These are phyloP conservation scores for Aureobasidium zeae DNA, from an alignment of 2,329 filamentous ascomycete genomes.

Conservation along the genomic window DNA sequence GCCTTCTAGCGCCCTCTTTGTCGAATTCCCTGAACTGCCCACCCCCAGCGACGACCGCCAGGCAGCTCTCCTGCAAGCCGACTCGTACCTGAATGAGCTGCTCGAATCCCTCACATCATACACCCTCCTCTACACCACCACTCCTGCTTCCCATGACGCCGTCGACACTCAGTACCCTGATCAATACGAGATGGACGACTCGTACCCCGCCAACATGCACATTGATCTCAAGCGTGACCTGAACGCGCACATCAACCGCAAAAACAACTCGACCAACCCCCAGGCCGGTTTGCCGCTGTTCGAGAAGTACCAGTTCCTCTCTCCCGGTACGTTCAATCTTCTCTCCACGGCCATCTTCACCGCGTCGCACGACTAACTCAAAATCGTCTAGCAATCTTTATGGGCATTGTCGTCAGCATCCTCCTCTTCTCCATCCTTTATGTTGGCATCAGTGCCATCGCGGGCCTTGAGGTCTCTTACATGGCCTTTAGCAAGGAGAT, in stretches of 20 bases:
- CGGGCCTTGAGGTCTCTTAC: constrained; percentile 80
- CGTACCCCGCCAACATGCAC: constrained; percentile 54
- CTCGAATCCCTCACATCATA: constrained; percentile 39
- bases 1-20: neutral
- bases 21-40: constrained; percentile 10
- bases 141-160: constrained; percentile 29
- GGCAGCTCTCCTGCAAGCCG: constrained; percentile 9
- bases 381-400: constrained; percentile 63
- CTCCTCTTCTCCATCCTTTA: constrained; percentile 69
- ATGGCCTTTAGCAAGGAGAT: constrained; percentile 95
- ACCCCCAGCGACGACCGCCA: constrained; percentile 1
- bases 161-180: constrained; percentile 13
- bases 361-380: neutral
- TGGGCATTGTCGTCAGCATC: constrained; percentile 63
- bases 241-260: constrained; percentile 29
- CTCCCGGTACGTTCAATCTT: neutral
- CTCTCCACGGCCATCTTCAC: neutral
- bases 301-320: constrained; percentile 86
- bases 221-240: constrained; percentile 65
- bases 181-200: constrained; percentile 55
- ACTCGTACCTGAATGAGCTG: constrained; percentile 16
- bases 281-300: constrained; percentile 53
- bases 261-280: constrained; percentile 30
- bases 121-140: constrained; percentile 68
- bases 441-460: constrained; percentile 65